Conservation (phyloP, 331 rosid genomes). For the Rhamnella rubrinervis region DNA sequence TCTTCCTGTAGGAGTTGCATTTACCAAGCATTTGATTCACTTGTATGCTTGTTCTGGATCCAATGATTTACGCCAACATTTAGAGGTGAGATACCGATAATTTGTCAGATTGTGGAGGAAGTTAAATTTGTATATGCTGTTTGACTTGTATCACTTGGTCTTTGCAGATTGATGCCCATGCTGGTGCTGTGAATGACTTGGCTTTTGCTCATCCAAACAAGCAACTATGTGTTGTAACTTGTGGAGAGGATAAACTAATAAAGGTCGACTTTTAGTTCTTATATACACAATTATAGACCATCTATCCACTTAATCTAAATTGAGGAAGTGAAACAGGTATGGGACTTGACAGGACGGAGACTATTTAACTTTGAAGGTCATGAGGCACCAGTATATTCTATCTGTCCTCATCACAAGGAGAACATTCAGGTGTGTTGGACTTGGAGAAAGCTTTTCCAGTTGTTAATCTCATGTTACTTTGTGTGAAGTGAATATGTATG, state of each 20-base stretch:
- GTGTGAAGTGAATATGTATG: not conserved
- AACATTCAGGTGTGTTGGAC: slow-evolving; percentile 62
- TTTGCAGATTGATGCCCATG: slow-evolving; percentile 82
- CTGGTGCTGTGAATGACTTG: slow-evolving; percentile 88
- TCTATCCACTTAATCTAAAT: slow-evolving; percentile 26
- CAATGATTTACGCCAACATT: slow-evolving; percentile 63
- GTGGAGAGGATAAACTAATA: slow-evolving; percentile 92
- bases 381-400: slow-evolving; percentile 82
- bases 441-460: not conserved
- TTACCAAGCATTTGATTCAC: slow-evolving; percentile 83
- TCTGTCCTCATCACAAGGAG: slow-evolving; percentile 96
- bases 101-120: slow-evolving; percentile 25
- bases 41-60: slow-evolving; percentile 66
- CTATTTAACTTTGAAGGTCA: slow-evolving; percentile 84
- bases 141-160: slow-evolving; percentile 25
- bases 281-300: slow-evolving; percentile 18
- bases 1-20: slow-evolving; percentile 79
- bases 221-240: slow-evolving; percentile 77
- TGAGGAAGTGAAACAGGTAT: slow-evolving; percentile 55
- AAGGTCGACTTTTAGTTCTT: slow-evolving; percentile 47
- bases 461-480: not conserved
- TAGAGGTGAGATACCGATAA: slow-evolving; percentile 51
- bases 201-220: slow-evolving; percentile 90
- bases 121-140: slow-evolving; percentile 27
- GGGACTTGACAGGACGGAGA: slow-evolving; percentile 73